Percentiles rank a stretch among this genome's conserved stretches.
phyloP scores from a whole-genome alignment of 371 early-diverging fungal genomes.

The Haplosporangium sp. region DNA sequence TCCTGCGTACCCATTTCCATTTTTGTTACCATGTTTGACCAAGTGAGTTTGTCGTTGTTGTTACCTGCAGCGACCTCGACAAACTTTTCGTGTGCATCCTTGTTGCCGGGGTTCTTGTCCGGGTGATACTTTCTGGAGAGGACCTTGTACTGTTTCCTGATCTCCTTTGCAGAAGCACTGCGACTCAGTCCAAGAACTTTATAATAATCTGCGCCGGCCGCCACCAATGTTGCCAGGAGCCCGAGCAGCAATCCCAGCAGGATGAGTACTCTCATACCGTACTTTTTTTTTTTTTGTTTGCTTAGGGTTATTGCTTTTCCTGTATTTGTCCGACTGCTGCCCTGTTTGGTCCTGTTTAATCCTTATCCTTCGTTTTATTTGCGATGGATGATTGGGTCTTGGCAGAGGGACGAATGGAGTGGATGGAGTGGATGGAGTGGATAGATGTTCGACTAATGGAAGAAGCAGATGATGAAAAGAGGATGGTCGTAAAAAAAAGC shows the following conservation, averaged over 20 bases:
- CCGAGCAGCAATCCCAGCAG: slow-evolving; percentile 35
- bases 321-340: no score
- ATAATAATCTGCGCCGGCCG: slow-evolving; percentile 74
- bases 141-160: slow-evolving; percentile 92
- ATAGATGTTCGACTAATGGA: no score
- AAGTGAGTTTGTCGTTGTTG: neutral
- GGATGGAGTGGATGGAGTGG: no score
- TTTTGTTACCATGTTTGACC: neutral
- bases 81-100: slow-evolving; percentile 88
- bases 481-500: no score
- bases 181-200: slow-evolving; percentile 88
- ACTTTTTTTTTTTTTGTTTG: neutral
- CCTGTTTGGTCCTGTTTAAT: no score
- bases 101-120: slow-evolving; percentile 91
- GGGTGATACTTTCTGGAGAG: slow-evolving; percentile 90
- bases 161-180: slow-evolving; percentile 83
- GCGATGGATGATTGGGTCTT: no score
- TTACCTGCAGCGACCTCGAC: slow-evolving; percentile 91
- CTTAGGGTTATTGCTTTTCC: neutral
- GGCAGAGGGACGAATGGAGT: no score
- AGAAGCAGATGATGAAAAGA: no score
- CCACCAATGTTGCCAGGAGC: slow-evolving; percentile 38
- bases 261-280: slow-evolving; percentile 27
- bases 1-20: neutral
- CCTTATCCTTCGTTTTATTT: no score